Evolutionary conservation across 352 stramenopile species (phyloP), one percentile per base, ranked within the genome.

Genomic region (Phytophthora brassicae): DNA sequence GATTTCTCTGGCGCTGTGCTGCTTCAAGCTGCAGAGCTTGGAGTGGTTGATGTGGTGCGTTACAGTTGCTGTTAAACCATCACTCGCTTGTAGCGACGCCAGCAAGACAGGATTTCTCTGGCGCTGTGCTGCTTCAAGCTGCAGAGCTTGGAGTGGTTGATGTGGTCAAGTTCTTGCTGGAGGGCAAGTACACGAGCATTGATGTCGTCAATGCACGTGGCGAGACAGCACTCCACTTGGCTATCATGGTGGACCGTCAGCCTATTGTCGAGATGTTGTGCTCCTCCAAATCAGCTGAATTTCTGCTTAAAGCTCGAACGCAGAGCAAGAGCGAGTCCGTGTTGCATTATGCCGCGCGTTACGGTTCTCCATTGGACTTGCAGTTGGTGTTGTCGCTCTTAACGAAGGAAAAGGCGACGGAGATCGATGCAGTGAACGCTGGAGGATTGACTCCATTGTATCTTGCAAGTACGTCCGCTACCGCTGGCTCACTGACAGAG

Each of bases 61-160:
- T n/a, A n/a, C n/a, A n/a, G n/a, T n/a, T n/a, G n/a, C 36, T 77
- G 33, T 29, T 77, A 16, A 77, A 77, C 26, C 61, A 74, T 23
- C 57, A 64, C 42, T 66, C 60, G 24, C 49, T 72, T 7, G 65
- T 72, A 7, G 57, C 56, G 8, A 72, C 53, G 24, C 29, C 39
- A 3, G 58, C 51, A 16, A 47, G 63, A 39, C 42, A 58, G 14
- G 54, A 74, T 12, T 77, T 74, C 38, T 52, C 69, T 16, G 56
- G 60, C 17, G 26, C 53, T 16, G 49, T 70, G 23, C 28, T 77
- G 43, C 49, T 77, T 11, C 55, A 70, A 23, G 56, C 66, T 1
- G 70, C 70, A 5, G 70, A 69, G 36, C 56, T 68, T 6, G 70
- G 61, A 13, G 61, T 66, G 2, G 28, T 69, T 7, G 53, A 68